phyloP scores from a whole-genome alignment of 805 yeast species.

The Isabelozyma gotoi region DNA sequence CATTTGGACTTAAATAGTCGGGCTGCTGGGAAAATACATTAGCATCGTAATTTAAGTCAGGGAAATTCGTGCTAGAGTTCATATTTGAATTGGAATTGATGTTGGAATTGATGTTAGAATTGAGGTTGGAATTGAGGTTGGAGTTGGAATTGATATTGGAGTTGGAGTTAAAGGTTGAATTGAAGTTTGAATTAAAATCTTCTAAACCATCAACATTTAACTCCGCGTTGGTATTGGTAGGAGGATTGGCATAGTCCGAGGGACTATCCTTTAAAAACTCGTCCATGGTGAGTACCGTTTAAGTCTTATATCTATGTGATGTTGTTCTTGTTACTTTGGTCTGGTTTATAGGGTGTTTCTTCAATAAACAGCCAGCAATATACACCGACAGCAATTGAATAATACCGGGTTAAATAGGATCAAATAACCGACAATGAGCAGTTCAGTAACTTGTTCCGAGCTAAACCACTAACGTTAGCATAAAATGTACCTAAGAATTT shows the following conservation, averaged over 20 bases:
- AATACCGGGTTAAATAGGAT: no score
- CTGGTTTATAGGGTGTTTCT: no score
- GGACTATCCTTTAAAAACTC: conserved; percentile 35
- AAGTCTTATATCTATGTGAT: no score
- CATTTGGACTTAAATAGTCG: conserved; percentile 1
- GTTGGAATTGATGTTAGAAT: neutral
- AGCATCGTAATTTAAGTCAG: neutral
- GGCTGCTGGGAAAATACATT: neutral
- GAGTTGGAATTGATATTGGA: neutral
- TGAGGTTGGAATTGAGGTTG: neutral
- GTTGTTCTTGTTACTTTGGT: no score
- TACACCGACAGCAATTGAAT: no score
- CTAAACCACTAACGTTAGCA: no score
- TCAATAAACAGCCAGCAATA: no score
- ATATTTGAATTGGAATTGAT: conserved; percentile 1
- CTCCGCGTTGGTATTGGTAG: neutral
- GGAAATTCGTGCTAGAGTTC: neutral
- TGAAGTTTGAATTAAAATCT: neutral
- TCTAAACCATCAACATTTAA: conserved; percentile 2
- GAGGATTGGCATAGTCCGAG: conserved; percentile 11
- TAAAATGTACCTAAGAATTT: no score
- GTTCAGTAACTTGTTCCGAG: no score
- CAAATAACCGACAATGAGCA: no score
- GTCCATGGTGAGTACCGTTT: conserved; percentile 19
- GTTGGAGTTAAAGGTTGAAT: neutral